Evolutionary conservation across 2,329 filamentous ascomycete species (phyloP), one percentile per base, ranked within the genome.

Genomic region (Ilyonectria mors-panacis): DNA sequence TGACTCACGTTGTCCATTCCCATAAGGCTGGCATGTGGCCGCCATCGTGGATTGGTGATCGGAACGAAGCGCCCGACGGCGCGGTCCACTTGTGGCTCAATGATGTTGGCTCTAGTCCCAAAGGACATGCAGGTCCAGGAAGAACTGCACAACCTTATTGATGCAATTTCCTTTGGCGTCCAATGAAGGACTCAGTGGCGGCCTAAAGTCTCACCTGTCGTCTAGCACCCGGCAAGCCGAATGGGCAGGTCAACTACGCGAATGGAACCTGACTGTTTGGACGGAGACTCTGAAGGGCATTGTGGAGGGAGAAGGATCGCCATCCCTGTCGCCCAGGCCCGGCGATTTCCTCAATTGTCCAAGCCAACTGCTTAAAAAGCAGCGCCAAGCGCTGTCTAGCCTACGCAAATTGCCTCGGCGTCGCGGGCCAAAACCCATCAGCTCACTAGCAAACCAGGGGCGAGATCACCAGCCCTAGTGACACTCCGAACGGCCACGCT

Each of bases 11-110:
- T n/a, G 39, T 17, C 15, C n/a, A 9, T 59, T 9, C 51, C 53
- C 59, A 57, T 63, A 71, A 63, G 58, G 58, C 66, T 69, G 72
- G 72, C 63, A 74, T 74, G 72, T 68, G 68, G 39, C 39, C 45
- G 26, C 37, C 30, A n/a, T 53, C 39, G 26, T 37, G 60, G 60
- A 67, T 59, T 65, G 51, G 53, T 37, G 60, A 59, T 64, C 59
- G 65, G 59, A 59, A 66, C 53, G 63, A 67, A 33, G 15, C 30
- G n/a, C 35, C 35, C 55, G 50, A 63, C 50, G 37, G 26, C 7
- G 28, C 44, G 59, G 33, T 28, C 63, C 55, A 57, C 66, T 42
- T 30, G 51, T 23, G 66, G 58, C 39, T 51, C 23, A 33, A 42
- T 53, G 53, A 47, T 44, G 7, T 48, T 21, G 21, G 33, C 30